Conservation (phyloP, 2,329 filamentous ascomycete species). For the Cordyceps tenuipes region DNA sequence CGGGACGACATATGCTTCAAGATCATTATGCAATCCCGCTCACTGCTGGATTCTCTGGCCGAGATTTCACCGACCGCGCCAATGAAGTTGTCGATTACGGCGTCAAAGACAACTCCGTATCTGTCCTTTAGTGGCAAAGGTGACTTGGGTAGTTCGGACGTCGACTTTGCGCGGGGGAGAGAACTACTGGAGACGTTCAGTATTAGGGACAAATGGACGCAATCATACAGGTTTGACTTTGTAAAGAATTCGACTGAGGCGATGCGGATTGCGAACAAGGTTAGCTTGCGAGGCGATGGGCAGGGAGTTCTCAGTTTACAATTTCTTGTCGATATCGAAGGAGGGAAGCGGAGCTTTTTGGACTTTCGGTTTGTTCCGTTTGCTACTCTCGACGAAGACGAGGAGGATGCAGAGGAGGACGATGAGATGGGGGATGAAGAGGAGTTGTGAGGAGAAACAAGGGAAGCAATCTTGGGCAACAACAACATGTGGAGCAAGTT, state of each 20-base stretch:
- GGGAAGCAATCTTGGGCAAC: background rate
- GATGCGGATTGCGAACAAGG: constrained; percentile 90
- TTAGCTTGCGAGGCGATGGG: constrained; percentile 78
- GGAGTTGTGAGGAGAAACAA: background rate
- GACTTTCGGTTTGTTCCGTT: constrained; percentile 78
- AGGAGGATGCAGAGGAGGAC: constrained; percentile 30
- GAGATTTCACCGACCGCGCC: constrained; percentile 67
- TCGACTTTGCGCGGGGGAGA: constrained; percentile 57
- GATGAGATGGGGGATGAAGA: constrained; percentile 9
- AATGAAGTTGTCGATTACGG: constrained; percentile 59
- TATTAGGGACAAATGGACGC: constrained; percentile 50
- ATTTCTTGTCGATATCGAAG: constrained; percentile 88
- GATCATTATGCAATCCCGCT: constrained; percentile 81
- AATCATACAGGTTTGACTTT: constrained; percentile 80
- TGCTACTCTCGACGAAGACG: constrained; percentile 48
- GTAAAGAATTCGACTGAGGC: constrained; percentile 79
- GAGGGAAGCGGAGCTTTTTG: constrained; percentile 61
- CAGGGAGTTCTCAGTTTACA: constrained; percentile 91
- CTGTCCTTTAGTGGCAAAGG: constrained; percentile 62
- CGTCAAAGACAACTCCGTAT: constrained; percentile 56
- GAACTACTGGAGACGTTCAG: constrained; percentile 68
- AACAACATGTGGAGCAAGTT: background rate
- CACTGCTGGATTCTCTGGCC: constrained; percentile 62
- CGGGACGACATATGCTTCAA: constrained; percentile 76
- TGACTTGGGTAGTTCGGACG: constrained; percentile 52